Base-by-base conservation (phyloP, 805 yeast genomes). In the Wickerhamiella cacticola region DNA sequence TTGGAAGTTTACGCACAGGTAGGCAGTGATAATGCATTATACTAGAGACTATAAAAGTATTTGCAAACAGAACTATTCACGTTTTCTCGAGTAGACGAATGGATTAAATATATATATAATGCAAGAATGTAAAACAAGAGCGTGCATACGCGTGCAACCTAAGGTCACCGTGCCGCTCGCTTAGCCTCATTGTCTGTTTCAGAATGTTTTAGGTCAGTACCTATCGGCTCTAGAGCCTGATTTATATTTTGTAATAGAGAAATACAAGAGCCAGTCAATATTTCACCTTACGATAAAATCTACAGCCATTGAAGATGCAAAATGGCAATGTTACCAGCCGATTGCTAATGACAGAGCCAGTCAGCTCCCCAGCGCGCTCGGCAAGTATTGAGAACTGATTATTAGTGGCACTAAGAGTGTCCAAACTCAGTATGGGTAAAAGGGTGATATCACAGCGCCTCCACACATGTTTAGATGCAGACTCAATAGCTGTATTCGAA, bases 401-500 rank as follows among this genome's bases (percentile, higher is more conserved):
- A 28, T 52, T 55, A 9, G 44, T 28, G 7, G 57, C 52, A 1
- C 19, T 28, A 5, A 45, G 44, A 23, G 47, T 26, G 36, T 48
- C 45, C 28, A 50, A 33, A 9, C 41, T 25, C 16, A 55, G 24
- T 5, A 55, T 23, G 6, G 57, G 57, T 21, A 52, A 43, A 22
- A 50, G 39, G 15, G 56, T 53, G 16, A 53, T 29, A 7, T 50
- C 50, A 34, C 58, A 55, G 22, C 51, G 49, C 18, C 45, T 52
- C 58, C 58, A 55, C 6, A 15, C 29, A 6, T 47, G 29, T 15
- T 50, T 48, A 3, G n/a, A 13, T 8, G 18, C 10, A 1, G 55
- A 48, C 15, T 48, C 46, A 13, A 46, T 31, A 3, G 12, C 40
- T n/a, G 24, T n/a, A 10, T 44, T 35, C 2, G 23, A 21, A 3